A percentile compares a stretch with the other conserved stretches of the same genome.
Conservation (phyloP, 2,329 filamentous ascomycete genomes). For the Aspergillus brasiliensis region DNA sequence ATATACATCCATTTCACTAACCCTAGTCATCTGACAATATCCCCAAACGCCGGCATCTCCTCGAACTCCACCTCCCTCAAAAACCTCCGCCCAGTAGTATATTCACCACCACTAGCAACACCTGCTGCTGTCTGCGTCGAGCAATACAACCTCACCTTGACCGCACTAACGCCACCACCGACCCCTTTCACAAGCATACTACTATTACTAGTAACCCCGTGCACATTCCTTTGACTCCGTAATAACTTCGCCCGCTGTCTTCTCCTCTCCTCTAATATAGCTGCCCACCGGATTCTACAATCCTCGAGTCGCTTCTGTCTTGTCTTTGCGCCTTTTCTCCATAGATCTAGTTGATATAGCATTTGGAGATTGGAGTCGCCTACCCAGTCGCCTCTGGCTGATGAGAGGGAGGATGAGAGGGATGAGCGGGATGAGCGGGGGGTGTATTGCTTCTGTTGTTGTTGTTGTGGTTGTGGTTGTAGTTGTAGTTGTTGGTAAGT, state of each 20-base stretch:
- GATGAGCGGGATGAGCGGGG: no score
- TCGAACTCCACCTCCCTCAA: constrained; percentile 13
- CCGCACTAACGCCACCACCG: background rate
- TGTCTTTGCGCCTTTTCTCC: constrained; percentile 8
- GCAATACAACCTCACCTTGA: constrained; percentile 12
- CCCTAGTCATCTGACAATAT: background rate
- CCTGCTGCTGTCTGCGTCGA: background rate
- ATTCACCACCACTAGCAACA: no score
- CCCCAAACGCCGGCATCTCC: background rate
- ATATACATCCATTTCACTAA: background rate
- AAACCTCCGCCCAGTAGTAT: constrained; percentile 3
- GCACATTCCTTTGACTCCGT: background rate
- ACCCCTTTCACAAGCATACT: background rate
- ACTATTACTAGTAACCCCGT: background rate
- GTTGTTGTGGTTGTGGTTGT: no score
- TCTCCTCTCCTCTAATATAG: constrained; percentile 15
- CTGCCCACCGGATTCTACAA: constrained; percentile 12
- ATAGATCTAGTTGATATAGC: constrained; percentile 16
- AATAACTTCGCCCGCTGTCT: constrained; percentile 6
- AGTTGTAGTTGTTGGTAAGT: no score
- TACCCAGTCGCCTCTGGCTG: constrained; percentile 4
- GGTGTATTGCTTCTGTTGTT: no score
- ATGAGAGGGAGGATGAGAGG: background rate
- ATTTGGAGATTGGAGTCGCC: constrained; percentile 7
- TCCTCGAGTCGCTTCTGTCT: constrained; percentile 12